These are phyloP conservation scores for Microdochium nivale DNA, from an alignment of 2,329 filamentous ascomycete genomes.

Conservation along the genomic window DNA sequence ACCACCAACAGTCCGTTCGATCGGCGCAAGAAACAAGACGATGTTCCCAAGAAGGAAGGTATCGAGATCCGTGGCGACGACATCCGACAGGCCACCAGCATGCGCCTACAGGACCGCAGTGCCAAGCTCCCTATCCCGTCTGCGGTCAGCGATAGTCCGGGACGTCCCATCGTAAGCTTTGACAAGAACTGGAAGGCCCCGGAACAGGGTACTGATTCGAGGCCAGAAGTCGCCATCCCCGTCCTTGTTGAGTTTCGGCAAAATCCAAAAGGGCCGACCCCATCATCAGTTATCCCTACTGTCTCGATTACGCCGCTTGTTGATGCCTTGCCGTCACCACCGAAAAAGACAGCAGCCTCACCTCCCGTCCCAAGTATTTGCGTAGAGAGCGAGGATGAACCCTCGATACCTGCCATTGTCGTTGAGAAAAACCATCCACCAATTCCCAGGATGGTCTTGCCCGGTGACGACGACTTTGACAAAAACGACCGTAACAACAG, in stretches of 20 bases:
- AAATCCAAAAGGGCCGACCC: slow-evolving; percentile 17
- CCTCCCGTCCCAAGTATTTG: slow-evolving; percentile 33
- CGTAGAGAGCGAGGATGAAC: slow-evolving; percentile 30
- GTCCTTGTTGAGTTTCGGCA: slow-evolving; percentile 20
- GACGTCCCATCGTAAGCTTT: slow-evolving; percentile 96
- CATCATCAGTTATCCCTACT: slow-evolving; percentile 35
- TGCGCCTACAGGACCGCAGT: slow-evolving; percentile 79
- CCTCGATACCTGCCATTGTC: slow-evolving; percentile 43
- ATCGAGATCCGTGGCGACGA: slow-evolving; percentile 80
- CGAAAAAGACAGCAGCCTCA: slow-evolving; percentile 23
- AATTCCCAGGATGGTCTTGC: slow-evolving; percentile 32
- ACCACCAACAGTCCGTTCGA: slow-evolving; percentile 51
- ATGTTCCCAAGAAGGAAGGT: slow-evolving; percentile 61
- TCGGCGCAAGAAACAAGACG: slow-evolving; percentile 24
- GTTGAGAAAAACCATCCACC: slow-evolving; percentile 29
- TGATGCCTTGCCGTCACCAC: slow-evolving; percentile 23
- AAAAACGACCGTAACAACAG: slow-evolving; percentile 5
- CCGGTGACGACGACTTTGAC: slow-evolving; percentile 15
- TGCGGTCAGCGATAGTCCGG: slow-evolving; percentile 81
- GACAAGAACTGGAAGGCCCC: slow-evolving; percentile 72
- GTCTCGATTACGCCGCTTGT: slow-evolving; percentile 43
- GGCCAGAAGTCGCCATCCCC: slow-evolving; percentile 40
- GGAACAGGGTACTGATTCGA: slow-evolving; percentile 63
- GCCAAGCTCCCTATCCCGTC: slow-evolving; percentile 79
- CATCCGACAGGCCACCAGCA: slow-evolving; percentile 83